A percentile compares a stretch with the other conserved stretches of the same genome.
Evolutionary conservation across 768 basidiomycete genomes (phyloP).

Genomic region (Mycena floridula): DNA sequence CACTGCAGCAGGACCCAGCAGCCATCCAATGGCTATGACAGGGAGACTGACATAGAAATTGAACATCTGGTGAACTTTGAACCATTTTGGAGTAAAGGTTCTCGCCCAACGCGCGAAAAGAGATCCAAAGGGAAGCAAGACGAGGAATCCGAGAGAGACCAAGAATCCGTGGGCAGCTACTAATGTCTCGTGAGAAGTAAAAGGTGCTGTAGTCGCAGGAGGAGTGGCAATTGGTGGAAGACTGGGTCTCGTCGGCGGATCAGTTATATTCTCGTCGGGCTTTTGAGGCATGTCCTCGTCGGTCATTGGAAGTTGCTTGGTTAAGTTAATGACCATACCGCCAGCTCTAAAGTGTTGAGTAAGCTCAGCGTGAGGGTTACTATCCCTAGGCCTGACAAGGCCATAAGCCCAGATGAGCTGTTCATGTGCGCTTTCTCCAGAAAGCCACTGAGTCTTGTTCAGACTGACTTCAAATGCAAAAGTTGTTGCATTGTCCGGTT

Average conservation of each 20-base stretch:
- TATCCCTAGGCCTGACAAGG: conserved; percentile 17
- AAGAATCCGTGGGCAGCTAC: conserved; percentile 49
- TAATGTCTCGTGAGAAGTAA: conserved; percentile 31
- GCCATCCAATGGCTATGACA: conserved; percentile 41
- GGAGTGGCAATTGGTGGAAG: conserved; percentile 3
- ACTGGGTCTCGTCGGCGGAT: conserved; percentile 5
- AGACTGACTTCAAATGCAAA: conserved; percentile 36
- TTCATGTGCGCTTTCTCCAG: conserved; percentile 18
- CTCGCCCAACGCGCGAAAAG: conserved; percentile 51
- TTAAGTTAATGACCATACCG: conserved; percentile 24
- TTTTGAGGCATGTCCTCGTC: conserved; percentile 6
- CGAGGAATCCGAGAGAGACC: conserved; percentile 47
- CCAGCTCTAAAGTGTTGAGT: conserved; percentile 30
- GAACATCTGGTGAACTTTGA: conserved; percentile 46
- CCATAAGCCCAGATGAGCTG: conserved; percentile 34
- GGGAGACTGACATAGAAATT: conserved; percentile 45
- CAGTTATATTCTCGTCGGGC: conserved; percentile 2
- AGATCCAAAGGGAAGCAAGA: conserved; percentile 48
- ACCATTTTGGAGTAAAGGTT: conserved; percentile 47
- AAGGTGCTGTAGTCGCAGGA: conserved; percentile 6
- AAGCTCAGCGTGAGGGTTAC: conserved; percentile 23
- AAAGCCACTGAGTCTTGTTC: conserved; percentile 27
- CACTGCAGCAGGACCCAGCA: conserved; percentile 43
- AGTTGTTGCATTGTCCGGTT: conserved; percentile 20
- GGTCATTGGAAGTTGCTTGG: conserved; percentile 16